Percentiles rank a stretch among this genome's conserved stretches.
Conservation (phyloP, 1,284 basidiomycete genomes). For the Schizophyllum amplum region DNA sequence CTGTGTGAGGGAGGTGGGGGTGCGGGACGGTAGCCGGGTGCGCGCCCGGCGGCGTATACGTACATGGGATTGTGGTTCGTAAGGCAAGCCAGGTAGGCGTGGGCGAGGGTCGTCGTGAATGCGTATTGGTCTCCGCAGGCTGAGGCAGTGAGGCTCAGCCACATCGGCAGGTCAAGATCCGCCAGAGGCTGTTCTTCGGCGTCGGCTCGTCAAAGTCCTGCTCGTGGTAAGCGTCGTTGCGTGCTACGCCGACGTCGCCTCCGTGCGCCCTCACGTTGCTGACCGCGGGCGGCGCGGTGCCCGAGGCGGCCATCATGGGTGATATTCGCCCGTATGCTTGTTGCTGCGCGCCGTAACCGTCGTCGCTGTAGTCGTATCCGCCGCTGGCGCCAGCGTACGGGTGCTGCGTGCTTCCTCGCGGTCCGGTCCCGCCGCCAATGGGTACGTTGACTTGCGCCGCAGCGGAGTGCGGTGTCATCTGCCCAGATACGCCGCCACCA, state of each 20-base stretch:
- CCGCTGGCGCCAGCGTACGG: slow-evolving; percentile 59
- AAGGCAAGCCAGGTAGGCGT: background rate
- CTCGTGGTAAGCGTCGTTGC: slow-evolving; percentile 50
- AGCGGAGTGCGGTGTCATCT: slow-evolving; percentile 57
- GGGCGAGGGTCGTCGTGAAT: background rate
- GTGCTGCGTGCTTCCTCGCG: slow-evolving; percentile 42
- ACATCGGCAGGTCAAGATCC: slow-evolving; percentile 72
- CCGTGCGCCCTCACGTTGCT: slow-evolving; percentile 61
- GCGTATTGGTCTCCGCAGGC: no score
- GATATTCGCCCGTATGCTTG: slow-evolving; percentile 60
- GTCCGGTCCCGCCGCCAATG: slow-evolving; percentile 32
- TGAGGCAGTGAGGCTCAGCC: no score
- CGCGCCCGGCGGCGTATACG: background rate
- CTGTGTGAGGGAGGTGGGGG: background rate
- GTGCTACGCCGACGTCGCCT: slow-evolving; percentile 57
- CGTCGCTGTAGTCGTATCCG: no score
- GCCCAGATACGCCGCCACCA: slow-evolving; percentile 36
- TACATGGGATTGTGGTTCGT: background rate
- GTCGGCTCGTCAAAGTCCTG: slow-evolving; percentile 39
- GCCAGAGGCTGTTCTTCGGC: slow-evolving; percentile 50
- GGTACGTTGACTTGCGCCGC: slow-evolving; percentile 69
- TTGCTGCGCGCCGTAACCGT: slow-evolving; percentile 34
- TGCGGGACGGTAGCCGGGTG: background rate
- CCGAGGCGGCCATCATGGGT: slow-evolving; percentile 64
- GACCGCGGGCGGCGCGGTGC: slow-evolving; percentile 59